Evolutionary conservation across 2,329 filamentous ascomycete species (phyloP), one percentile per base, ranked within the genome.

Genomic region (Aspergillus sp.): DNA sequence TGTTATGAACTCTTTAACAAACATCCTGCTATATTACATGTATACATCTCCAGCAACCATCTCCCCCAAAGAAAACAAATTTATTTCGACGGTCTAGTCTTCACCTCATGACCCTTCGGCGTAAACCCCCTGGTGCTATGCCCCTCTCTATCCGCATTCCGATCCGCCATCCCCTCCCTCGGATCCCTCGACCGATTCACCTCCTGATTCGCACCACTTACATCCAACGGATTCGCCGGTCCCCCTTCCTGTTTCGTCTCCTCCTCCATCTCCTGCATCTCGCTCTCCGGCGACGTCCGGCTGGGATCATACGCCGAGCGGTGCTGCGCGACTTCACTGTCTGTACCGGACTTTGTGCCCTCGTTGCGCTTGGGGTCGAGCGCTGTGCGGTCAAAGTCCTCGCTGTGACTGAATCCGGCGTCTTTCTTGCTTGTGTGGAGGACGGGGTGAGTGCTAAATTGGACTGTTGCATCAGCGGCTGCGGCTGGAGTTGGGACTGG

Each of bases 301-400:
- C 74, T 68, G 0, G 83, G 81, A 62, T 88, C 77, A 67, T 87
- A 94, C 1, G 89, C 84, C 0, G 83, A 77, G 38, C 83, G 74
- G 48, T 78, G 72, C 25, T 76, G 71, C 0, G 77, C 74, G 0
- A 83, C 77, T 10, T 79, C 75, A 41, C 83, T 72, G 55, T 83
- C 87, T 0, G 80, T 80, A 3, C 81, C 85, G 44, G 81, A 82
- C 61, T 84, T 81, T 49, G 81, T 80, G 67, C 84, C 81, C 63
- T 94, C 87, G 46, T 77, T 81, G 2, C 78, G 69, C 30, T 80
- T 74, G 0, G 85, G 82, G 49, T 85, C 80, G 30, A 94, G 75
- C 2, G 76, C 75, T 53, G 84, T 77, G 45, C 81, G 78, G 61
- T 84, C 76, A 9, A 56, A 46, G 22, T 39, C 41, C 37, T 46